phyloP scores from a whole-genome alignment of 2,329 filamentous ascomycete species.

The Colletotrichum eremochloae region DNA sequence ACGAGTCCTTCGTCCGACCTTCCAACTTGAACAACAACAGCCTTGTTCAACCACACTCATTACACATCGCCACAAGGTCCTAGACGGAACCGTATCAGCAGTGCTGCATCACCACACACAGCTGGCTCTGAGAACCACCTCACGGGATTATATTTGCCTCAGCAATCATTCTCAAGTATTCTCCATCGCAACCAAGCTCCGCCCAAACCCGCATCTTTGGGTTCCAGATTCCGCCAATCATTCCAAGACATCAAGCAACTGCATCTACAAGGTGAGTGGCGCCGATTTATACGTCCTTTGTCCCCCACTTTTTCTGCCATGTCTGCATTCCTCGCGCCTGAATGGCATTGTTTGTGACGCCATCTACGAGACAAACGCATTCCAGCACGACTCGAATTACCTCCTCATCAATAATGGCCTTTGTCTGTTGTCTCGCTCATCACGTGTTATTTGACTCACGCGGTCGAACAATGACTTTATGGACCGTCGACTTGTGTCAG shows the following conservation, averaged over 20 bases:
- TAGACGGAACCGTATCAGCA: slow-evolving; percentile 46
- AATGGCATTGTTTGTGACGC: slow-evolving; percentile 38
- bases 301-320: slow-evolving; percentile 7
- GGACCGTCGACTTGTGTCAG: slow-evolving; percentile 9
- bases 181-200: slow-evolving; percentile 7
- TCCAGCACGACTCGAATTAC: slow-evolving; percentile 20
- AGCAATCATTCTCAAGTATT: slow-evolving; percentile 25
- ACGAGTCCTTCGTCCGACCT: slow-evolving; percentile 40
- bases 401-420: slow-evolving; percentile 13
- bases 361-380: slow-evolving; percentile 24
- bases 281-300: not conserved
- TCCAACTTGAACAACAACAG: slow-evolving; percentile 36
- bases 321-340: slow-evolving; percentile 29
- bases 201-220: slow-evolving; percentile 22
- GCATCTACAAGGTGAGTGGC: slow-evolving; percentile 32
- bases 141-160: slow-evolving; percentile 33
- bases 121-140: slow-evolving; percentile 43
- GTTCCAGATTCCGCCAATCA: slow-evolving; percentile 31
- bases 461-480: slow-evolving; percentile 8
- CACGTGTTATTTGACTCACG: slow-evolving; percentile 26
- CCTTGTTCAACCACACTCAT: slow-evolving; percentile 46
- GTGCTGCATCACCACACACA: slow-evolving; percentile 44
- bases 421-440: slow-evolving; percentile 22
- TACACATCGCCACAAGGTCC: slow-evolving; percentile 42
- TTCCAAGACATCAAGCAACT: slow-evolving; percentile 31